A percentile compares a stretch with the other conserved stretches of the same genome.
phyloP scores from a whole-genome alignment of 495 filamentous ascomycete genomes.

The Peziza echinospora region DNA sequence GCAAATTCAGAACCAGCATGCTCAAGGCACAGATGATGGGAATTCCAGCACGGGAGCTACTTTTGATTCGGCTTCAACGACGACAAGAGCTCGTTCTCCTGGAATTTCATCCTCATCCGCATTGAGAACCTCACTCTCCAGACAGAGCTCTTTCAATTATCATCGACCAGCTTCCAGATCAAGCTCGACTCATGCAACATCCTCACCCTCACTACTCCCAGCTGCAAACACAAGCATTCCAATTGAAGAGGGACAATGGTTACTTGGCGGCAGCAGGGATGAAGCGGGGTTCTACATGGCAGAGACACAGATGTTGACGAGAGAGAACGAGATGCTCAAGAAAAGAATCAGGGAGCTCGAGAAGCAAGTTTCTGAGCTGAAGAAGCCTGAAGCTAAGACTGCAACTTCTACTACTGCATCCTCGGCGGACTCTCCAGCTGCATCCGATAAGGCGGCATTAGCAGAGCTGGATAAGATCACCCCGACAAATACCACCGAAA shows the following conservation, averaged over 20 bases:
- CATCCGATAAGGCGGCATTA: too few species aligned
- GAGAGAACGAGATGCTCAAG: slow-evolving; percentile 88
- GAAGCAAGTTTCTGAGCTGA: slow-evolving; percentile 22
- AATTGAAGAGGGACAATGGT: background rate
- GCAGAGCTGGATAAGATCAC: too few species aligned
- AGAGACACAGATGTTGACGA: slow-evolving; percentile 61
- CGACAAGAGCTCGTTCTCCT: slow-evolving; percentile 26
- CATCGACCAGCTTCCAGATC: slow-evolving; percentile 11
- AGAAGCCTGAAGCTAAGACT: background rate
- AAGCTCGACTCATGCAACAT: background rate
- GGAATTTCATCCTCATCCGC: slow-evolving; percentile 8
- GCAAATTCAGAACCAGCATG: slow-evolving; percentile 57
- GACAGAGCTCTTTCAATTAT: slow-evolving; percentile 33
- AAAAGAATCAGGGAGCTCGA: slow-evolving; percentile 67
- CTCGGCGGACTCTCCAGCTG: too few species aligned
- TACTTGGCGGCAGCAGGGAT: slow-evolving; percentile 34
- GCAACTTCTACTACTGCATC: too few species aligned
- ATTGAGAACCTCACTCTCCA: slow-evolving; percentile 28
- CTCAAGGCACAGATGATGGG: slow-evolving; percentile 30
- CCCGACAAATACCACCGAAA: too few species aligned
- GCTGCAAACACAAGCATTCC: too few species aligned
- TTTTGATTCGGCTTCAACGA: slow-evolving; percentile 47
- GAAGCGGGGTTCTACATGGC: slow-evolving; percentile 81
- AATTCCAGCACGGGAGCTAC: slow-evolving; percentile 29
- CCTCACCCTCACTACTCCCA: background rate